Evolutionary conservation across 192 early-diverging fungal genomes (phyloP).

Genomic region (Funneliformis geosporum): DNA sequence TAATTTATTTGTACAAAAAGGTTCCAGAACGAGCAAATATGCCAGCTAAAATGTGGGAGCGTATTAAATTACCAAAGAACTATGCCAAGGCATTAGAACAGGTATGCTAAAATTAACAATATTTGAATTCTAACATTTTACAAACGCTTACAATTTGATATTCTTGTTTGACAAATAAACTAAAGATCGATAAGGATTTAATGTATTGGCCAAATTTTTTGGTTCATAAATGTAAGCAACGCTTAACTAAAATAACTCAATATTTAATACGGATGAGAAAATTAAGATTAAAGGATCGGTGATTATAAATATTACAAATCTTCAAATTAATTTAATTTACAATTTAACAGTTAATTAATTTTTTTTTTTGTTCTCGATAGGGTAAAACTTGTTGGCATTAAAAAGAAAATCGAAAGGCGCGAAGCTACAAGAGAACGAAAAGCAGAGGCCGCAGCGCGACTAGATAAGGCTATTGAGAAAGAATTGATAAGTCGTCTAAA

Average conservation of each 20-base stretch:
- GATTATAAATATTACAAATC: not conserved
- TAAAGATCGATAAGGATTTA: conserved; percentile 86
- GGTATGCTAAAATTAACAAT: conserved; percentile 35
- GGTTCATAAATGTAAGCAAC: conserved; percentile 95
- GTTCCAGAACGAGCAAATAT: conserved; percentile 94
- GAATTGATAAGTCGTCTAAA: conserved; percentile 90
- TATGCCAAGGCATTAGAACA: conserved; percentile 82
- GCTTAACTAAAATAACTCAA: conserved; percentile 94
- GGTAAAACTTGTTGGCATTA: conserved; percentile 81
- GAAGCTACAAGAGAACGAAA: conserved; percentile 83
- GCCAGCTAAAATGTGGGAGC: conserved; percentile 93
- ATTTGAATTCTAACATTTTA: not conserved
- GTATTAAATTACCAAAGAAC: conserved; percentile 85
- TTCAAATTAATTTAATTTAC: not conserved
- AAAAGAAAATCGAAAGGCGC: conserved; percentile 92
- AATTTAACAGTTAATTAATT: conserved; percentile 3
- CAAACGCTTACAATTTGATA: not conserved
- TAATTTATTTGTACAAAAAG: conserved; percentile 91
- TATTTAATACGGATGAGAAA: conserved; percentile 93
- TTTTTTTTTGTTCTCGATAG: conserved; percentile 31
- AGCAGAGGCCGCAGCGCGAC: conserved; percentile 87
- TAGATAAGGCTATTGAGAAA: conserved; percentile 93
- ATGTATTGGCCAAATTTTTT: conserved; percentile 90
- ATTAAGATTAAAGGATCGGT: conserved; percentile 78
- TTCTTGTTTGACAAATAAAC: not conserved